Evolutionary conservation across 208 protist genomes (phyloP), one percentile per base, ranked within the genome.

Genomic region (Trypanosoma melophagium): DNA sequence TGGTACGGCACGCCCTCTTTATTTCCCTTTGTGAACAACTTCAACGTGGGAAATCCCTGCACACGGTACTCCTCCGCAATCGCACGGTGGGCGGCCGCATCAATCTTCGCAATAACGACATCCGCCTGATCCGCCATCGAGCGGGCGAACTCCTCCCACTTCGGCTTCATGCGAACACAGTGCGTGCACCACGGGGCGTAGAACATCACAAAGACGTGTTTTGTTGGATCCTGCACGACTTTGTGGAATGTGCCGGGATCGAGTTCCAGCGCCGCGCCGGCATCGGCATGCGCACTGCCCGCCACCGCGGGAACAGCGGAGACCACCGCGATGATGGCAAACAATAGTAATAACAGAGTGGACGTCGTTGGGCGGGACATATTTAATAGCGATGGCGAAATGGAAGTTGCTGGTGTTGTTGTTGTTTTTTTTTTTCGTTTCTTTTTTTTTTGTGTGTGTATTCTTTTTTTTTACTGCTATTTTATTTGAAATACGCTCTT

Each of bases 151-250:
- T 76, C 69, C 66, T 92, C 72, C 82, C 86, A 97, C 22, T 84
- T 85, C 54, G 95, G 94, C 69, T 81, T 89, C 71, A 98, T 86
- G 60, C 83, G 75, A 53, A 97, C 91, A 92, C 97, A 99, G 84
- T 98, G 96, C 25, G 92, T 94, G 63, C 98, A 99, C 98, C 98
- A 99, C 56, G 96, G 91, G 24, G 96, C 97, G 79, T 98, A 98
- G 67, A 98, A 98, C 76, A 98, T 88, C 31, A 99, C 90, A 53
- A 99, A 97, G 0, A 98, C 96, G 64, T 97, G 81, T 69, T 98
- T 97, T 13, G 62, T 80, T 2, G 74, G 55, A 49, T 98, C 83
- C 10, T 93, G 69, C 13, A 97, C 91, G 40, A 94, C 74, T 0
- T 40, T 51, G 40, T 97, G 69, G 71, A 94, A 97, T 62, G 86